Evolutionary conservation across 371 early-diverging fungal species (phyloP), one percentile per base, ranked within the genome.

Genomic region (Parasitella parasitica): DNA sequence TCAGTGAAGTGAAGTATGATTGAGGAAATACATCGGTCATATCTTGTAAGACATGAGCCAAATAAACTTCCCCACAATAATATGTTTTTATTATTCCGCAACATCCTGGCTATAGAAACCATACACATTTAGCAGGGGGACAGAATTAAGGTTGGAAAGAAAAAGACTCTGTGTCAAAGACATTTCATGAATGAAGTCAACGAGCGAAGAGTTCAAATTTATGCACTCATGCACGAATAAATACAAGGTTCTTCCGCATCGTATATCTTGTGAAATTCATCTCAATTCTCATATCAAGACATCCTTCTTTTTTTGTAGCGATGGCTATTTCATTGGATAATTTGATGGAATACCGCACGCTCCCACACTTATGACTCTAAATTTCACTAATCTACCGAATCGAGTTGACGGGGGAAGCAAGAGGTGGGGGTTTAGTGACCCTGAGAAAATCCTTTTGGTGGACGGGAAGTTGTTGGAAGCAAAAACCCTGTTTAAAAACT

Each of bases 401-500:
- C 18, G 46, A 46, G 46, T 12, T 11, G 24, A 43, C 43, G 18
- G 30, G 9, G 8, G 8, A 39, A 49, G 52, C 52, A 34, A 52
- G 43, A 52, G 43, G 35, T 52, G 32, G 48, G 54, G 51, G 54
- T 41, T 58, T 52, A 54, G 59, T 64, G 64, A 64, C 59, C 64
- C 64, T 64, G 64, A 64, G 64, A 64, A 64, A 64, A 64, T 58
- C 53, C 28, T 52, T 53, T 51, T 22, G 51, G 55, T 32, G 32
- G 38, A 36, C 60, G 65, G 65, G 65, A 65, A 59, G 49, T 54
- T 32, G 46, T 54, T 54, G 65, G 48, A 65, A 36, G 27, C 22
- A 52, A 32, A 63, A 56, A 49, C 63, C 63, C 57, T 63, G 57
- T 63, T 57, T 48, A 56, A 54, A 30, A 35, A 24, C 46, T 46